phyloP scores from a whole-genome alignment of 176 grass and related monocot species.

The Bothriochloa decipiens region DNA sequence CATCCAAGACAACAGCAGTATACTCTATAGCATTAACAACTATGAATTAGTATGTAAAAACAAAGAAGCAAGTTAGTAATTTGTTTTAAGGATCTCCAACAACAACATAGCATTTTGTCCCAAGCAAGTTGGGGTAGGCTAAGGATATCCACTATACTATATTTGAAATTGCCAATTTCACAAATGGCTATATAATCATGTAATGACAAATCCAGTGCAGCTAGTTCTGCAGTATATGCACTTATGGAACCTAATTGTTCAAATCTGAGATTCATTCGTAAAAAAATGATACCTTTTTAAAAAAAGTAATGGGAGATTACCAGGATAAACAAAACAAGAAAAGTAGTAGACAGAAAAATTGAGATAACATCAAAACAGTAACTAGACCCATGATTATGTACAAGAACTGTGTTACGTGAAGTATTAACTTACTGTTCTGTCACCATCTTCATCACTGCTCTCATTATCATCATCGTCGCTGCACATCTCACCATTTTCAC shows the following conservation, averaged over 20 bases:
- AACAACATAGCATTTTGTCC: too few species aligned
- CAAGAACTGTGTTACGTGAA: neutral
- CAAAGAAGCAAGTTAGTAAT: neutral
- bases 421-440: conserved; percentile 60
- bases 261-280: neutral
- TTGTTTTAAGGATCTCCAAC: neutral
- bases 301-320: neutral
- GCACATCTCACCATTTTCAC: conserved; percentile 75
- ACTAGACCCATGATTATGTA: conserved; percentile 17
- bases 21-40: neutral
- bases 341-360: neutral
- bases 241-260: neutral
- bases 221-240: neutral
- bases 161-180: neutral
- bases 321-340: neutral
- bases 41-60: neutral
- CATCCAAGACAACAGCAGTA: neutral
- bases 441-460: conserved; percentile 57
- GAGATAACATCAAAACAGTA: neutral
- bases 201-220: neutral
- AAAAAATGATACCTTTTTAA: conserved; percentile 21
- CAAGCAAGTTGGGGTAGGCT: too few species aligned
- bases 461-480: conserved; percentile 66
- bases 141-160: neutral
- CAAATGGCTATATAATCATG: neutral